phyloP scores from a whole-genome alignment of 176 grass and related monocot genomes.

The Phragmites australis region DNA sequence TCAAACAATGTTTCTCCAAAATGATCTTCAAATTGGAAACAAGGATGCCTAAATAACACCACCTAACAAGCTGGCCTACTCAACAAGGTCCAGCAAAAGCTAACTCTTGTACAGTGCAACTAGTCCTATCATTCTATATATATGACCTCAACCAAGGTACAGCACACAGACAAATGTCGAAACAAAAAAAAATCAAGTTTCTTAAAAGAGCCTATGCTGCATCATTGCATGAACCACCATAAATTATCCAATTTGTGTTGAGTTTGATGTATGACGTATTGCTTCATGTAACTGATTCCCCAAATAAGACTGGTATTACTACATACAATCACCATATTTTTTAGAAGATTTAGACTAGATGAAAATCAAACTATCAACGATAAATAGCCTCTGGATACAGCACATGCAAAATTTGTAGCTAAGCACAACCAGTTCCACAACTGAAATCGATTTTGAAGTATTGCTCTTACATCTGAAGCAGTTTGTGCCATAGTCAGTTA shows the following conservation, averaged over 20 bases:
- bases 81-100: neutral
- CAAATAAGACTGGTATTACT: neutral
- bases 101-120: neutral
- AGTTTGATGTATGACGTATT: neutral
- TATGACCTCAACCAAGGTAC: neutral
- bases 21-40: neutral
- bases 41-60: neutral
- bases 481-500: conserved; percentile 80
- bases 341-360: neutral
- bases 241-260: conserved; percentile 3
- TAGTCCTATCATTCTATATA: neutral
- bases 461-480: conserved; percentile 77
- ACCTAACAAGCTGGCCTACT: neutral
- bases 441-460: neutral
- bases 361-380: neutral
- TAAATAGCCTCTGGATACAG: neutral
- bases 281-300: neutral
- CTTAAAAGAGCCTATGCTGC: neutral
- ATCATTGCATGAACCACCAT: neutral
- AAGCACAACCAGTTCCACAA: neutral
- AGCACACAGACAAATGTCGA: neutral
- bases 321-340: neutral
- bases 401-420: neutral
- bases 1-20: neutral
- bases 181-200: neutral